phyloP scores from a whole-genome alignment of 2,329 filamentous ascomycete genomes.

The Hypoxylon sp. region DNA sequence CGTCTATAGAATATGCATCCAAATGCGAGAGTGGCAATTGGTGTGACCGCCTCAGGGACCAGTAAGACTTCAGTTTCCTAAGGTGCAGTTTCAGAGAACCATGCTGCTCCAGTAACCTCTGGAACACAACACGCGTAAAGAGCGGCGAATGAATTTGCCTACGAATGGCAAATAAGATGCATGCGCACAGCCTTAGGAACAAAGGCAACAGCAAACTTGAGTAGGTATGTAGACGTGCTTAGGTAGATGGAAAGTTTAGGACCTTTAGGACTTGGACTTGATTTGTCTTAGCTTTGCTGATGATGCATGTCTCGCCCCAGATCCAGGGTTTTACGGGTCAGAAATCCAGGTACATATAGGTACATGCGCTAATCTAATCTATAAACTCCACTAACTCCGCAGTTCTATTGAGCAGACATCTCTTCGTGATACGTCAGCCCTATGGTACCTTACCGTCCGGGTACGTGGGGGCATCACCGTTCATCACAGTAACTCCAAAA shows the following conservation, averaged over 20 bases:
- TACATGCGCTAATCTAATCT: constrained; percentile 16
- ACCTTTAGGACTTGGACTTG: constrained; percentile 19
- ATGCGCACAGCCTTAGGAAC: constrained; percentile 1
- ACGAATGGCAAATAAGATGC: constrained; percentile 4
- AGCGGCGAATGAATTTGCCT: not conserved
- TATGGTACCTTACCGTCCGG: constrained; percentile 3
- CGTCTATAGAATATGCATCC: constrained; percentile 12
- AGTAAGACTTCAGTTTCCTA: constrained; percentile 3
- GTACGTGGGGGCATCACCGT: not conserved
- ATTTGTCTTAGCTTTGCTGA: constrained; percentile 31
- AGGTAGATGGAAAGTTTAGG: not conserved
- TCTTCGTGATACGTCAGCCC: constrained; percentile 11
- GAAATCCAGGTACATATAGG: constrained; percentile 5
- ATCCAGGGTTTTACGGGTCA: constrained; percentile 19
- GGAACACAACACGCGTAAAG: constrained; percentile 16
- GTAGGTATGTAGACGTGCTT: too few species aligned
- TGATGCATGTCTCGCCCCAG: constrained; percentile 39
- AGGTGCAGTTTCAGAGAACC: not conserved
- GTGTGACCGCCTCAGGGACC: constrained; percentile 10
- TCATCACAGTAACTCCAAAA: too few species aligned
- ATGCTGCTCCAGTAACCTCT: constrained; percentile 10
- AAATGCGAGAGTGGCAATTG: constrained; percentile 29
- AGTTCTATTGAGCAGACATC: constrained; percentile 1
- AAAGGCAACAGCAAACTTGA: constrained; percentile 20
- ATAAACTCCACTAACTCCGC: constrained; percentile 43